phyloP scores from a whole-genome alignment of 148 eudicot genomes.

The Vaccinium myrtillus region DNA sequence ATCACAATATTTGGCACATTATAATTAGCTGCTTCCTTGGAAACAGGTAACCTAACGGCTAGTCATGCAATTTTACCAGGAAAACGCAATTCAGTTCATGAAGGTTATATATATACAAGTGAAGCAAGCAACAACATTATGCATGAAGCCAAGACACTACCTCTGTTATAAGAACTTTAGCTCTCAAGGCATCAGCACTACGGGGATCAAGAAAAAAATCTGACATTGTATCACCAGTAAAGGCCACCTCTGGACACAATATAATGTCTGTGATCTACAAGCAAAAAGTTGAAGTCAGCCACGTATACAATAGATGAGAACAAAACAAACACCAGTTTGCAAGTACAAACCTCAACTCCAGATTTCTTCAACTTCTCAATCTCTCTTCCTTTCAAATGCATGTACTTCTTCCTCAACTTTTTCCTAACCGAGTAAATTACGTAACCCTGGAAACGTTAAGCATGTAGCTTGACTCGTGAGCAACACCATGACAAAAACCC shows the following conservation, averaged over 20 bases:
- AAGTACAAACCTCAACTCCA: constrained; percentile 67
- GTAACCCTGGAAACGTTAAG: constrained; percentile 62
- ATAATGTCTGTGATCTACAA: constrained; percentile 81
- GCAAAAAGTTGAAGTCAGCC: constrained; percentile 22
- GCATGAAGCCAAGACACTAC: constrained; percentile 30
- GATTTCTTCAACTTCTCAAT: constrained; percentile 92
- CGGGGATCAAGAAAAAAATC: constrained; percentile 84
- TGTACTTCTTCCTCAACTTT: constrained; percentile 82
- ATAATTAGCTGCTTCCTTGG: not conserved
- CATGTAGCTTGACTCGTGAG: constrained; percentile 5
- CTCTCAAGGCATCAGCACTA: constrained; percentile 90
- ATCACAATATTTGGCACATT: not conserved
- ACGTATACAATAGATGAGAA: constrained; percentile 12
- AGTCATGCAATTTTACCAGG: not conserved
- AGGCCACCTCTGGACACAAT: constrained; percentile 90
- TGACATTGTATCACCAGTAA: constrained; percentile 91
- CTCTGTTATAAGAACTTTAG: constrained; percentile 91
- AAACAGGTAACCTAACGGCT: not conserved
- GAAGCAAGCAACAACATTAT: constrained; percentile 3
- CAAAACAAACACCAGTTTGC: not conserved
- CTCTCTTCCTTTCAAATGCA: constrained; percentile 80
- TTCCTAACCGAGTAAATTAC: constrained; percentile 83
- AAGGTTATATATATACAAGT: not conserved
- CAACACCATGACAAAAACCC: not conserved
- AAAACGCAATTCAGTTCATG: not conserved